Evolutionary conservation across 257 asterid genomes (phyloP), one percentile per base, ranked within the genome.

Genomic region (Solanum medicagineum): DNA sequence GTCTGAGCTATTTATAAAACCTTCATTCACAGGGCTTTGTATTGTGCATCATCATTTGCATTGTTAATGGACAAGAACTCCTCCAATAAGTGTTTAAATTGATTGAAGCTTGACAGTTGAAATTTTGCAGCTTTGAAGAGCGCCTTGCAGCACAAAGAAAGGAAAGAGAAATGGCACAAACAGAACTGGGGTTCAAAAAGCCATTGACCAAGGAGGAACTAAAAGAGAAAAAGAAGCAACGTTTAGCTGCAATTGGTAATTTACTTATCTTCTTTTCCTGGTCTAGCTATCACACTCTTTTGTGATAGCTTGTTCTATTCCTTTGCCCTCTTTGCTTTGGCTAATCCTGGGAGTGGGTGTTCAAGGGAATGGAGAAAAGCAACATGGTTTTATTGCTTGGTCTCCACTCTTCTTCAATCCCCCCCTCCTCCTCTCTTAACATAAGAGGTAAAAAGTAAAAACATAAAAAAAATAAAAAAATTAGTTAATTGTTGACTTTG

Each of bases 201-300:
- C 98, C 92, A 15, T 86, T 94, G 90, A 91, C 86, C 91, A 95
- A 90, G 89, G 98, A 94, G 85, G 98, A 95, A 90, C 90, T 85
- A 85, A 86, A 70, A 51, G 92, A 88, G 89, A 94, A 93, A 89
- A 95, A 93, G 92, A 94, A 94, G 91, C 98, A 95, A 85, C 97
- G 98, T 6, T 91, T 95, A 60, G 97, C 98, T 90, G 98, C 98
- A 87, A 95, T 95, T 83, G 98, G 98, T 95, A 94, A 85, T 68
- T 85, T 55, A 47, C 86, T 87, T 69, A 77, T 40, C 53, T 74
- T 59, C 19, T 85, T 81, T 63, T 62, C 85, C 44, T 66, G 57
- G 10, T 75, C 73, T 40, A 8, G 22, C 24, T 81, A 15, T 53
- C 40, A 22, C 40, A 19, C 49, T 36, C 36, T 13, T 70, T 49